Base-by-base conservation (phyloP, 148 eudicot species). In the Chenopodium album region DNA sequence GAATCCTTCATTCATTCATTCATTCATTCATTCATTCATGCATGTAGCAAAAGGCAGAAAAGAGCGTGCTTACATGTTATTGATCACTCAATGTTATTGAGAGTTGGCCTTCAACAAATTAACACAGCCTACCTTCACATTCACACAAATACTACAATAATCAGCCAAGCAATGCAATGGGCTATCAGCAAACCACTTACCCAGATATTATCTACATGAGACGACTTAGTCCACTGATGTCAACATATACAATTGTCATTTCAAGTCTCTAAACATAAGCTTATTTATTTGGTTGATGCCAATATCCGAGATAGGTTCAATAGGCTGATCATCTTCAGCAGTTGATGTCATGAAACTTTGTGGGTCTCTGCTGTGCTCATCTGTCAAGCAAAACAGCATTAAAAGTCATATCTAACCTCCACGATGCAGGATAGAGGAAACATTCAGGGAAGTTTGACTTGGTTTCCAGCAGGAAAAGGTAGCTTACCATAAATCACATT, bases 251-350 rank as follows among this genome's bases (percentile, higher is more conserved):
- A 78, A 1, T 26, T 73, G 68, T 84, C 88, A 86, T 67, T 80
- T 78, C n/a, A 59, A 60, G 74, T 87, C 80, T 46, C 79, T 79
- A 50, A 94, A 92, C 97, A 94, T 92, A 59, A 90, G 84, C 41
- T 88, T 82, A 73, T 94, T 94, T 56, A 94, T 90, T 73, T 86
- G 89, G 84, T 86, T 37, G 56, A 92, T 88, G 82, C 92, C 91
- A 71, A 92, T 84, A 77, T 94, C 98, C 28, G 92, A 92, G 77
- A 92, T 87, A 69, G 98, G 95, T 80, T 94, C 97, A 71, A 92
- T 94, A 23, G 94, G 92, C 75, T 78, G 98, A 75, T 94, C 92
- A 48, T 90, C 92, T 62, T 86, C 88, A 31, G 67, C 79, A 1
- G 47, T 75, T 3, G 82, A 77, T 47, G 85, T 82, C 59, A 82